Conservation (phyloP, 1,139 yeast genomes). For the Geotrichum cucujoidarum region DNA sequence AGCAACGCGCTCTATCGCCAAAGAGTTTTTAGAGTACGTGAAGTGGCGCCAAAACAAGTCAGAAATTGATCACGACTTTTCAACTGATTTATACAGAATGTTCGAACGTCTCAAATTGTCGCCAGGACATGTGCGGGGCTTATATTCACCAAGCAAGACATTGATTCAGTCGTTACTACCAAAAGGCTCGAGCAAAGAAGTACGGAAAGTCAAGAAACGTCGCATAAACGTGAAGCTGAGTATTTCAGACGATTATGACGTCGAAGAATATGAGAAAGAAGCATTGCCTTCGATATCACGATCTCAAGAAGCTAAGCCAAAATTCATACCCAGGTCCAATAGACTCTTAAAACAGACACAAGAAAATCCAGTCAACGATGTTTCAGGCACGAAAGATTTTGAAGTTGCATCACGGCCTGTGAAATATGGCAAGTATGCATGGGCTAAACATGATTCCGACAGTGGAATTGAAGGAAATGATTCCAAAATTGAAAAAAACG, state of each 20-base stretch:
- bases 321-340: conserved; percentile 6
- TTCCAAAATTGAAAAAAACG: not conserved
- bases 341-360: conserved; percentile 2
- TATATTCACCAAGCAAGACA: not conserved
- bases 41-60: conserved; percentile 6
- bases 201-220: conserved; percentile 1
- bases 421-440: not conserved
- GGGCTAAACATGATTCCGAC: not conserved
- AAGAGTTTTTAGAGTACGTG: conserved; percentile 1
- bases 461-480: not conserved
- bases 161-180: not conserved
- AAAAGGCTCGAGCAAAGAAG: not conserved
- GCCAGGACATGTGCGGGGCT: not conserved
- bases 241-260: conserved; percentile 3
- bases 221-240: conserved; percentile 3
- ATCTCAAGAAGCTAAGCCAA: not conserved
- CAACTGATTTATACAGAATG: not conserved
- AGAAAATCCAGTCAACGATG: not conserved
- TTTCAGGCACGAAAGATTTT: not conserved
- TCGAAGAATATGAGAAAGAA: not conserved
- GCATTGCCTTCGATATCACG: not conserved
- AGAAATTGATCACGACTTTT: not conserved
- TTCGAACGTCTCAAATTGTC: not conserved
- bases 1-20: conserved; percentile 1
- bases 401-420: not conserved